Conservation (phyloP, 768 basidiomycete genomes). For the Pleurotus djamor region DNA sequence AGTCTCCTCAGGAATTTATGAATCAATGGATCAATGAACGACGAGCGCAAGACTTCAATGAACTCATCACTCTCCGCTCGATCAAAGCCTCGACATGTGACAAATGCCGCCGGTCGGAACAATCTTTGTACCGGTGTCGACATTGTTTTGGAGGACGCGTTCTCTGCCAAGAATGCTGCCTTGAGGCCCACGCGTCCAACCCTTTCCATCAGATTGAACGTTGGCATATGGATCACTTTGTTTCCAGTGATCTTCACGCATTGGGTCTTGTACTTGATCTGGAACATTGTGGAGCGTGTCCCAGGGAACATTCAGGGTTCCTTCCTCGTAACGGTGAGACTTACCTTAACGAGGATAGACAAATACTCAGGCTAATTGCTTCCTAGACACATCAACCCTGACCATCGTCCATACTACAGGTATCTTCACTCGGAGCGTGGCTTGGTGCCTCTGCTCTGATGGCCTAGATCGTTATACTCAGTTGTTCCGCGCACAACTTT, state of each 20-base stretch:
- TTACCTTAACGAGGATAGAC: too few species aligned
- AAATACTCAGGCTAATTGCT: too few species aligned
- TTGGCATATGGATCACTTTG: constrained; percentile 4
- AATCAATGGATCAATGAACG: too few species aligned
- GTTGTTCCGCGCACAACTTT: constrained; percentile 12
- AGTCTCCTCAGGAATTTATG: too few species aligned
- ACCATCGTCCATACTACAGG: constrained; percentile 12
- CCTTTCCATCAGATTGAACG: constrained; percentile 4
- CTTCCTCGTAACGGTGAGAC: too few species aligned
- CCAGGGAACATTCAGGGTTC: not conserved
- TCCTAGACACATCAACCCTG: not conserved
- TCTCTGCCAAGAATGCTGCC: not conserved
- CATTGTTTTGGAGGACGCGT: not conserved
- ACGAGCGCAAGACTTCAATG: not conserved
- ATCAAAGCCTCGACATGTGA: not conserved
- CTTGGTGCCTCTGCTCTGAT: constrained; percentile 15
- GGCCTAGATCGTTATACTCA: constrained; percentile 11
- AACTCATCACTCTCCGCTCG: too few species aligned
- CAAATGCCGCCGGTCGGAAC: not conserved
- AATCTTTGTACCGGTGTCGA: not conserved
- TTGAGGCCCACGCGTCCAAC: not conserved
- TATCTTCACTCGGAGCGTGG: constrained; percentile 13
- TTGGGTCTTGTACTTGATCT: constrained; percentile 13
- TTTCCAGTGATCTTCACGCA: constrained; percentile 7
- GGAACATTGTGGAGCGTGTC: constrained; percentile 7